Base-by-base conservation (phyloP, 805 yeast genomes). In the Saturnispora quitensis region DNA sequence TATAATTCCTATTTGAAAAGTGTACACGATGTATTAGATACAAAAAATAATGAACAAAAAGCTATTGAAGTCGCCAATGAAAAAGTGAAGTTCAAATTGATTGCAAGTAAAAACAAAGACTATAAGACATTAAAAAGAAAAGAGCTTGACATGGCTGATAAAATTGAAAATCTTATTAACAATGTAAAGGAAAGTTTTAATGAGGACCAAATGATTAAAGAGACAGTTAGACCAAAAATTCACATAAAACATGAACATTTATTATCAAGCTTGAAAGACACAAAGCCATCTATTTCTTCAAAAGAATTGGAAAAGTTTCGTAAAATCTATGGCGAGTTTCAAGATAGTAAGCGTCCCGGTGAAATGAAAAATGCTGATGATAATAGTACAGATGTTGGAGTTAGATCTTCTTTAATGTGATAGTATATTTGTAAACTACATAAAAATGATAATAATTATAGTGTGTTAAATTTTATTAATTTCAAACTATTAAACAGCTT, bases 1-100 rank as follows among this genome's bases (percentile, higher is more conserved):
- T 91, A 89, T 66, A 93, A 89, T 67, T 96, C 97, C 0, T 89
- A 90, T 65, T 73, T 91, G 63, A 84, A 82, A 58, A 95, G 96
- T 13, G 89, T 86, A 5, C 93, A 86, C 62, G 76, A 79, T 35
- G 81, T 77, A 56, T 75, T 89, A 57, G 79, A 77, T 12, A 28
- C 33, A 5, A 62, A 68, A 4, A 73, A 76, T 44, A 74, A 77
- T 51, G 62, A 56, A 13, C 35, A 43, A 24, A 44, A n/a, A 4
- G 20, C 18, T 18, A 9, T 17, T 15, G 47, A 54, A 6, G 55
- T 13, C 10, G 22, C 43, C n/a, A 35, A 7, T 25, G 51, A 46
- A 4, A 43, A 50, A 10, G 50, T 60, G 34, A 67, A 60, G 45
- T 62, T 59, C 36, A 62, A 61, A 51, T 48, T 61, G 18, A n/a